These are phyloP conservation scores for Agaricales sp. DNA, from an alignment of 1,284 basidiomycete species.

Conservation along the genomic window DNA sequence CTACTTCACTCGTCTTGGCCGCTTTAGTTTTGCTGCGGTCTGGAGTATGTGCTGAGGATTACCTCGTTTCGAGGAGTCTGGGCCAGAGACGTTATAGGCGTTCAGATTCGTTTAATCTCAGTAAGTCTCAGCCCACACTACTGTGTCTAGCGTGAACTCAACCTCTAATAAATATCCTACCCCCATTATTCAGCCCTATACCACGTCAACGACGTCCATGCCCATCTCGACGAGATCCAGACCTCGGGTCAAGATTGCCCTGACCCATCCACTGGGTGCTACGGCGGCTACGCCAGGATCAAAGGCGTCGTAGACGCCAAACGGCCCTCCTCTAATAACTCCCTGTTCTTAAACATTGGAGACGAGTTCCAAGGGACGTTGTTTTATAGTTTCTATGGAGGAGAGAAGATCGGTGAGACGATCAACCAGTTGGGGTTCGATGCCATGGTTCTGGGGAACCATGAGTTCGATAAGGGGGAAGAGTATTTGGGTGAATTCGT, in stretches of 20 bases:
- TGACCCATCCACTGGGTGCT: conserved; percentile 23
- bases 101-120: background rate
- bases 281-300: conserved; percentile 30
- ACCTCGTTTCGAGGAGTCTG: background rate
- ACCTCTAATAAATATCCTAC: background rate
- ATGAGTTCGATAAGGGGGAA: conserved; percentile 28
- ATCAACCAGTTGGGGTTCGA: conserved; percentile 31
- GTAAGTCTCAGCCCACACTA: background rate
- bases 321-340: conserved; percentile 19
- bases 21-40: background rate
- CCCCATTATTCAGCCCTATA: conserved; percentile 2
- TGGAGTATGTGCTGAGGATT: background rate
- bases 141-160: background rate
- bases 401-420: conserved; percentile 26
- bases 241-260: conserved; percentile 23
- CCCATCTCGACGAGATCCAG: conserved; percentile 28
- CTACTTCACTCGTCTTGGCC: background rate
- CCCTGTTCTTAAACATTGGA: conserved; percentile 29
- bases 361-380: conserved; percentile 33
- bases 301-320: conserved; percentile 23
- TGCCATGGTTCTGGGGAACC: conserved; percentile 30
- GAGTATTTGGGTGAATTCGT: conserved; percentile 23
- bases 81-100: background rate
- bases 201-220: conserved; percentile 16
- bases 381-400: conserved; percentile 27